Base-by-base conservation (phyloP, 306 rosid genomes). In the Glycyrrhiza uralensis region DNA sequence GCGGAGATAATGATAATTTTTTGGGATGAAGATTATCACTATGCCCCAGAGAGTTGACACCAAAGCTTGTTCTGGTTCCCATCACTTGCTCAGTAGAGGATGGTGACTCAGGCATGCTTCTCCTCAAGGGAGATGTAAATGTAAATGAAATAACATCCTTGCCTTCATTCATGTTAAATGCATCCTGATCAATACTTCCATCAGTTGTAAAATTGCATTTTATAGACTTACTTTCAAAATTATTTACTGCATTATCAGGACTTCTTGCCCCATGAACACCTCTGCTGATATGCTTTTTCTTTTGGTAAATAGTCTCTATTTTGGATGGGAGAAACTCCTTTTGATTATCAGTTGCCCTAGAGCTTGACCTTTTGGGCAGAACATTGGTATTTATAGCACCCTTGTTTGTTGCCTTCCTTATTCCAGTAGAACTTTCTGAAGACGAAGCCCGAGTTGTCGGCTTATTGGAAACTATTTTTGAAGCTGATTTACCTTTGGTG, bases 101-200 rank as follows among this genome's bases (percentile, higher is more conserved):
- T 61, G 50, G 86, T 66, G 85, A 69, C 35, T 85, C 87, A 12
- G 75, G 44, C 32, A 60, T 44, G 59, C 75, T 80, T 70, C 72
- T 91, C 80, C 87, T 91, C 82, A 91, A 46, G 29, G 99, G 97
- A 60, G 91, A 87, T 4, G 84, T 94, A 84, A 94, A 94, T 4
- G 97, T 91, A 79, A 91, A 94, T 8, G 99, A 94, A 78, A 94
- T 78, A 29, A 91, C 86, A 73, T 83, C 97, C 74, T 74, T 82
- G 74, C 86, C 81, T 36, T 82, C 88, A 49, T 87, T 83, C 83
- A 76, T 76, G 60, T 55, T 81, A 69, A 86, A 82, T 29, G 74
- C 60, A 75, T 79, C 78, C 79, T 71, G 62, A 65, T 75, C 68
- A 66, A 74, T 61, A 66, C 79, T 76, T 46, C 85, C 73, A 60